Base-by-base conservation (phyloP, 345 rosid species). In the Rhodamnia rubescens region DNA sequence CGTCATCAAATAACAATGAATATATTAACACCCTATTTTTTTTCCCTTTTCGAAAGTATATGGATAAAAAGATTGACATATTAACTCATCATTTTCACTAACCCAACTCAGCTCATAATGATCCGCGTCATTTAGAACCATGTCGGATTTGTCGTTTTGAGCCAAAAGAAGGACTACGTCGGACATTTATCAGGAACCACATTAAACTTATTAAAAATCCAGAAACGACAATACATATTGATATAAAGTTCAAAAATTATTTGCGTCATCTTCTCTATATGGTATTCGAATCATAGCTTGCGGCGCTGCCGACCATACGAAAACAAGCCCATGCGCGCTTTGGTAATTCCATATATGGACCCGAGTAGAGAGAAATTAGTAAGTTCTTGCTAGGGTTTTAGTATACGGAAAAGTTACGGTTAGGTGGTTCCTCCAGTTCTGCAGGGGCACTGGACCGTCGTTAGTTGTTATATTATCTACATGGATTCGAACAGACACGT, bases 161-260 rank as follows among this genome's bases (percentile, higher is more conserved):
- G 22, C 5, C 2, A 64, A 32, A 0, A 4, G 6, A 64, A 32
- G 36, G 40, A 64, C 1, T 32, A 8, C 1, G 16, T 16, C 4
- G 8, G 15, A 18, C 5, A 16, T 64, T 32, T 29, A 64, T 9
- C 22, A 64, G 1, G 0, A 5, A 64, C 4, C 12, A 64, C 0
- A 1, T 64, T 8, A 6, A 64, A 64, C 6, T 20, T 32, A 1
- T 32, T 64, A 16, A 64, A 64, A 16, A 0, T 32, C 1, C 1
- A 64, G 3, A 9, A 64, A 64, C 3, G 0, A 15, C 42, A 32
- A 32, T 64, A 8, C 24, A 32, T 14, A 18, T 64, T 2, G 40
- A 4, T 16, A 6, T 11, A 64, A 61, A 64, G 20, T 64, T 64
- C 0, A 64, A 8, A 44, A 1, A 64, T 1, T 2, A 16, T 32